Base-by-base conservation (phyloP, 306 rosid genomes). In the Mimosa pudica region DNA sequence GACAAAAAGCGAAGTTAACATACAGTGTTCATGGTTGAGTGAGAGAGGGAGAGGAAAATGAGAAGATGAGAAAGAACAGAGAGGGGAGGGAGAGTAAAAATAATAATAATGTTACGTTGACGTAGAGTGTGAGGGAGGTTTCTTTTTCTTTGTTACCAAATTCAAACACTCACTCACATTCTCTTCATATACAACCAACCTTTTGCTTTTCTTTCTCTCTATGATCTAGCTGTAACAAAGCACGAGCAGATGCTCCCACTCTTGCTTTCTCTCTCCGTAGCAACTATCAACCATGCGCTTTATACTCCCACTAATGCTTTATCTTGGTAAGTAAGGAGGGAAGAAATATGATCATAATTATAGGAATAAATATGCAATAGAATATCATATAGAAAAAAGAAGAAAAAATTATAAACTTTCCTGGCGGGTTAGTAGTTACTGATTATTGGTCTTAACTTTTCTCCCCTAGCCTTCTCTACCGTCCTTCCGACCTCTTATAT, bases 101-200 rank as follows among this genome's bases (percentile, higher is more conserved):
- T 70, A 60, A 70, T 70, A 24, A 24, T 24, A 24, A 24, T 24
- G 30, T 24, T 24, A 24, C 30, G 76, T 57, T 63, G 70, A 17
- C 57, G 61, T 63, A 51, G 79, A 88, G 79, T 91, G 85, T 45
- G 75, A 81, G 78, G 81, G 86, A 82, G 89, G 81, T 73, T 84
- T 87, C 86, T 92, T 76, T 76, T 84, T 87, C 86, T 92, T 76
- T 78, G 85, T 82, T 83, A 79, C 78, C 89, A 89, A 89, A 51
- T 87, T 87, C 77, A 73, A 12, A 76, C 41, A 81, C 77, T 81
- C 88, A 47, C 84, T 81, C 88, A 47, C 84, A 76, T 67, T 75
- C 82, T 42, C 87, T 24, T 24, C 82, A 80, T 88, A 24, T 24
- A 24, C 30, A 24, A 24, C 30, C 30, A 69, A 67, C 87, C 86